These are phyloP conservation scores for Nymphaea thermarum DNA, from an alignment of 164 flowering plant species.

Conservation along the genomic window DNA sequence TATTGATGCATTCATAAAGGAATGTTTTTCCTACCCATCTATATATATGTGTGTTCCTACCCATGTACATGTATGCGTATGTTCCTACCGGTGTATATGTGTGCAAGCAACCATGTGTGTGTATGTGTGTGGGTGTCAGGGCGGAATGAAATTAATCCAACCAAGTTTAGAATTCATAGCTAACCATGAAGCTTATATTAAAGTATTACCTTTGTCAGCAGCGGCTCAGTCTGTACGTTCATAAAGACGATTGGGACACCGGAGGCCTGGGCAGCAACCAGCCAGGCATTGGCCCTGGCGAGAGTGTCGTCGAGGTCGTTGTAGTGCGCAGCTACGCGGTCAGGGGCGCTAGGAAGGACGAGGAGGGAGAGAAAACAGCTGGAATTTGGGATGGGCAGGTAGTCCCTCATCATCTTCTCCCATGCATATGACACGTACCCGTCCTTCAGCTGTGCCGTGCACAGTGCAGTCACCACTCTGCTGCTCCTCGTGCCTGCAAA, in stretches of 20 bases:
- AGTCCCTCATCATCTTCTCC: slow-evolving; percentile 69
- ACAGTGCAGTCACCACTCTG: slow-evolving; percentile 58
- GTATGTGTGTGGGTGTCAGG: too few relatives aligned
- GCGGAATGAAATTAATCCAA: too few relatives aligned
- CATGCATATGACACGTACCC: slow-evolving; percentile 84
- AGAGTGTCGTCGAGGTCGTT: slow-evolving; percentile 87
- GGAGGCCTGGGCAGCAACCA: slow-evolving; percentile 58
- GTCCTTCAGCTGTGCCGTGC: slow-evolving; percentile 58
- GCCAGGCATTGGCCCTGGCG: slow-evolving; percentile 89
- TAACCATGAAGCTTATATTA: too few relatives aligned
- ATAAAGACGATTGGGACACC: slow-evolving; percentile 78
- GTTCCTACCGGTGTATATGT: too few relatives aligned
- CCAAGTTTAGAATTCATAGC: too few relatives aligned
- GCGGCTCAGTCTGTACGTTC: slow-evolving; percentile 86
- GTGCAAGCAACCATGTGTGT: too few relatives aligned
- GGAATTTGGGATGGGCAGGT: slow-evolving; percentile 54
- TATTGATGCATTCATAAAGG: too few relatives aligned
- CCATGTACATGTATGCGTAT: too few relatives aligned
- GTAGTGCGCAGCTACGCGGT: slow-evolving; percentile 43
- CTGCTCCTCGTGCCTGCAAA: slow-evolving; percentile 62
- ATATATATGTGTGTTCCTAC: too few relatives aligned
- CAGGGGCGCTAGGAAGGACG: slow-evolving; percentile 71
- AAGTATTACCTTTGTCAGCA: slow-evolving; percentile 78
- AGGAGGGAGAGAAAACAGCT: slow-evolving; percentile 79
- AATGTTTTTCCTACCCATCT: too few relatives aligned